Evolutionary conservation across 257 asterid species (phyloP).

Genomic region (Solanum phureja): DNA sequence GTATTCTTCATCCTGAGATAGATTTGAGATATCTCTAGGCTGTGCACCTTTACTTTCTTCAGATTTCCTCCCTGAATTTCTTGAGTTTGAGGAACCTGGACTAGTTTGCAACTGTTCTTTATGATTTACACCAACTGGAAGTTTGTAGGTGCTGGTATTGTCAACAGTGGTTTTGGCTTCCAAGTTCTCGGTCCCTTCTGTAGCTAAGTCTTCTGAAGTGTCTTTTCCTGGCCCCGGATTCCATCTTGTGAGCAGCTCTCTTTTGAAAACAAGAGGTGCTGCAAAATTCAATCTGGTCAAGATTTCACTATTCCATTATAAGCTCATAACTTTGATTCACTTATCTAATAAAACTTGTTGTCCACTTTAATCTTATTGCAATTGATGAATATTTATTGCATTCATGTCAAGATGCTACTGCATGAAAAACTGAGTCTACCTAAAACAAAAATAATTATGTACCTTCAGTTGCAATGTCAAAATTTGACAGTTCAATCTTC

Average conservation of each 20-base stretch:
- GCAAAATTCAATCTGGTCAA: slow-evolving; percentile 10
- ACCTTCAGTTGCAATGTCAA: slow-evolving; percentile 3
- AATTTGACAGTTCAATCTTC: background rate
- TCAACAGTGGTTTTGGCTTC: slow-evolving; percentile 37
- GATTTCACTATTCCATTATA: background rate
- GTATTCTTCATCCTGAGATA: slow-evolving; percentile 38
- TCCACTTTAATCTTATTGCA: background rate
- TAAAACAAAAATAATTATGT: background rate
- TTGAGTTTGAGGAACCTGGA: slow-evolving; percentile 25
- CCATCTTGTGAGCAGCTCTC: slow-evolving; percentile 53
- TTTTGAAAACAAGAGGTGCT: slow-evolving; percentile 41
- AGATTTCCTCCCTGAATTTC: slow-evolving; percentile 25
- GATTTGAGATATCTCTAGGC: slow-evolving; percentile 18
- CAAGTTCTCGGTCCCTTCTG: slow-evolving; percentile 25
- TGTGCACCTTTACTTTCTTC: slow-evolving; percentile 19
- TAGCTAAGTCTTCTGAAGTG: slow-evolving; percentile 18
- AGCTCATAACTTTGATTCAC: background rate
- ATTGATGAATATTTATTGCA: background rate
- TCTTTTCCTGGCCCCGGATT: slow-evolving; percentile 36
- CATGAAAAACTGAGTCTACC: background rate
- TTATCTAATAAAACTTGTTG: background rate
- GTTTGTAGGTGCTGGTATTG: slow-evolving; percentile 47
- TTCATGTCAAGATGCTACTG: background rate
- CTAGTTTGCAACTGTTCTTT: slow-evolving; percentile 33
- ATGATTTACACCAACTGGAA: slow-evolving; percentile 81